Evolutionary conservation across 345 rosid species (phyloP), one percentile per base, ranked within the genome.

Genomic region (Rhodamnia argentea): DNA sequence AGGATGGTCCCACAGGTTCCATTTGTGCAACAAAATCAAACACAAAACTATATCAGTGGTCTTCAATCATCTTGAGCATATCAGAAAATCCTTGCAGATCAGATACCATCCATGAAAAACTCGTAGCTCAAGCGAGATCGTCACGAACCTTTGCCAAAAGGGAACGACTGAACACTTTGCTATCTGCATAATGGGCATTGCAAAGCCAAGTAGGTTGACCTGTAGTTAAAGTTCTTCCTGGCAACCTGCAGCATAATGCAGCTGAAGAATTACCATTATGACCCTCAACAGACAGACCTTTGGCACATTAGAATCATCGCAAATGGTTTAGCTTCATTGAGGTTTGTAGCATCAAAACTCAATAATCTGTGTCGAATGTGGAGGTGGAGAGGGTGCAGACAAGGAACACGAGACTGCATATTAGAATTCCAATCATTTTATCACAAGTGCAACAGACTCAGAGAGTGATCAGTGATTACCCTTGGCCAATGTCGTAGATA

Each of bases 141-240:
- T 6, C 78, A 40, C 83, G 4, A 74, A 91, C 93, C 92, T 92
- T 91, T 59, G 94, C 93, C 52, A 92, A 87, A 76, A 92, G 87
- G 50, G 94, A 91, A 29, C 94, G 92, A 40, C 83, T 88, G 83
- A 92, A 92, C 52, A 85, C 32, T 88, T 90, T 92, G 85, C 90
- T 89, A 85, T 91, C 94, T 29, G 91, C 91, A 83, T 52, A 87
- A 52, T 87, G 88, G 84, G 93, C 94, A 87, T 90, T 87, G 89
- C 89, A 83, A 5, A 92, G 83, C 94, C 94, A 92, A 57, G 88
- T 88, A 52, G 86, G 85, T 37, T 84, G 86, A 9, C 91, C 87
- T 56, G 58, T 89, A 70, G 88, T 92, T 42, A 91, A 87, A 13
- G 94, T 84, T 84, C 90, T 89, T 83, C 94, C 94, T 51, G 93